phyloP scores from a whole-genome alignment of 495 filamentous ascomycete genomes.

The Aspergillus kassunensis region DNA sequence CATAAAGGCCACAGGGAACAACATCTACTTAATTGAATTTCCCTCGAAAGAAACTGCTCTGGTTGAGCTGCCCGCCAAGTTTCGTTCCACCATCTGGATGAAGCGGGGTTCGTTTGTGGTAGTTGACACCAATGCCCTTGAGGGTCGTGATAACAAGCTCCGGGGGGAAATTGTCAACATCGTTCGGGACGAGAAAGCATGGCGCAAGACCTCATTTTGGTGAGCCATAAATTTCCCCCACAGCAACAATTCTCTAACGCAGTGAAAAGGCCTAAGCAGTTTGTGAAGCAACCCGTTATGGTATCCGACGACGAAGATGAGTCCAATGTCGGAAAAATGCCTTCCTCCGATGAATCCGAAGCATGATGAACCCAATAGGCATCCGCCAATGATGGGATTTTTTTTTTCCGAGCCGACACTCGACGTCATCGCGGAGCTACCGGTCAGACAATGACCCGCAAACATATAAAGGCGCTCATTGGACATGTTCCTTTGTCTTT shows the following conservation, averaged over 20 bases:
- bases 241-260: conserved; percentile 14
- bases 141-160: conserved; percentile 71
- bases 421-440: neutral
- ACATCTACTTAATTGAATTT: conserved; percentile 54
- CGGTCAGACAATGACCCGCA: too few species aligned
- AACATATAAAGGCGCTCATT: conserved; percentile 16
- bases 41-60: conserved; percentile 18
- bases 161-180: conserved; percentile 89
- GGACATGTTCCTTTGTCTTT: conserved; percentile 19
- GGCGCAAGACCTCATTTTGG: conserved; percentile 92
- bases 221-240: conserved; percentile 33
- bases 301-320: conserved; percentile 62
- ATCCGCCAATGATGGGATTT: neutral
- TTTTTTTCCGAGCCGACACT: neutral
- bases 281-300: conserved; percentile 54
- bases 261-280: conserved; percentile 70
- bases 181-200: conserved; percentile 83
- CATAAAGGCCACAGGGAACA: conserved; percentile 80
- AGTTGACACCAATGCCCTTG: conserved; percentile 65
- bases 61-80: conserved; percentile 64
- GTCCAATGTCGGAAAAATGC: conserved; percentile 77
- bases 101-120: conserved; percentile 82
- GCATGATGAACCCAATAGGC: conserved; percentile 13
- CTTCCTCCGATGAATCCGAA: conserved; percentile 62
- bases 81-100: conserved; percentile 89